Conservation (phyloP, 2,329 filamentous ascomycete genomes). For the Leptographium galeiforme region DNA sequence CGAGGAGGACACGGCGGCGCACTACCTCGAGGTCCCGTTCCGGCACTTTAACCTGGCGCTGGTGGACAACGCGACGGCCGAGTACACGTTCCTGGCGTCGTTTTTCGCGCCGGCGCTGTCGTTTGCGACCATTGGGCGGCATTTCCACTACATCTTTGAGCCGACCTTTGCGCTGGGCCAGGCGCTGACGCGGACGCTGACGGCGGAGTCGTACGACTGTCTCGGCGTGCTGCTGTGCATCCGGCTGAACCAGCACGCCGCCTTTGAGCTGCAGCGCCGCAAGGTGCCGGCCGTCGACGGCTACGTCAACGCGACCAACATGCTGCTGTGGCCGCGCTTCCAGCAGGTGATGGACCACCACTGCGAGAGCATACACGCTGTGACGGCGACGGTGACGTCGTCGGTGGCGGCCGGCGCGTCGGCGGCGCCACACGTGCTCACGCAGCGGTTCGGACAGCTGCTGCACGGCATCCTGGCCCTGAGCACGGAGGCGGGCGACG, state of each 20-base stretch:
- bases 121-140: slow-evolving; percentile 64
- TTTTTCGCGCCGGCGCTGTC: slow-evolving; percentile 75
- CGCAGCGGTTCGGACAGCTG: slow-evolving; percentile 91
- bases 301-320: slow-evolving; percentile 89
- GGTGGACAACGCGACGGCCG: slow-evolving; percentile 84
- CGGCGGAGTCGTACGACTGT: slow-evolving; percentile 67
- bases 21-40: slow-evolving; percentile 85
- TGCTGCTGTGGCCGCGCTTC: slow-evolving; percentile 92
- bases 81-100: slow-evolving; percentile 84
- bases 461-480: slow-evolving; percentile 72
- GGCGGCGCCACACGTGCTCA: slow-evolving; percentile 78
- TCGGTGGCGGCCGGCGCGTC: slow-evolving; percentile 36
- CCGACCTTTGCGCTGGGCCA: slow-evolving; percentile 80
- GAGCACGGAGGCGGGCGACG: slow-evolving; percentile 82
- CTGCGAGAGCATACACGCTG: slow-evolving; percentile 64
- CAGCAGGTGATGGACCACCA: slow-evolving; percentile 90
- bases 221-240: slow-evolving; percentile 85
- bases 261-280: slow-evolving; percentile 84
- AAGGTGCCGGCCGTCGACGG: slow-evolving; percentile 79
- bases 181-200: slow-evolving; percentile 59
- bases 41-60: slow-evolving; percentile 90
- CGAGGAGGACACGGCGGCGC: slow-evolving; percentile 69
- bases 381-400: slow-evolving; percentile 26
- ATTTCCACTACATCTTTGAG: slow-evolving; percentile 80
- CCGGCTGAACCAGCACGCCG: slow-evolving; percentile 81